Conservation (phyloP, 441 rosid genomes). For the Gossypium aridum region DNA sequence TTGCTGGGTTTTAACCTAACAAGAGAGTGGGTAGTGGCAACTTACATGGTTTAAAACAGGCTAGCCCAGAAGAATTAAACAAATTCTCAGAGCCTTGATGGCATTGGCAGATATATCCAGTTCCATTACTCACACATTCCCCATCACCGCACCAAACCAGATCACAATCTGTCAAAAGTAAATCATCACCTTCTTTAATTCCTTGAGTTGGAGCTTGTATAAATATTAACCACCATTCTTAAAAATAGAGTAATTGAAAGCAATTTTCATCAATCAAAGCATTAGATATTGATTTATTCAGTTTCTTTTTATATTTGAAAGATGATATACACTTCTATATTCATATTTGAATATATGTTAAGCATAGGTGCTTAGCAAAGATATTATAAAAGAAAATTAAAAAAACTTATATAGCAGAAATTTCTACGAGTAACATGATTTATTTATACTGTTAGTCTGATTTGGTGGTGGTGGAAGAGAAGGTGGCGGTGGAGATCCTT, state of each 20-base stretch:
- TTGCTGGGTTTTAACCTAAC: not conserved
- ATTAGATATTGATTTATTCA: too few relatives aligned
- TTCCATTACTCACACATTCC: conserved; percentile 26
- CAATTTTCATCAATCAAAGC: too few relatives aligned
- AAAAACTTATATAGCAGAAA: not conserved
- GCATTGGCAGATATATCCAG: conserved; percentile 33
- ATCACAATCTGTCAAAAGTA: conserved; percentile 27
- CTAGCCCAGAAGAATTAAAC: conserved; percentile 4
- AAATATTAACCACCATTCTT: too few relatives aligned
- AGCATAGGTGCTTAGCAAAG: not conserved
- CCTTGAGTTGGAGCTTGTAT: too few relatives aligned
- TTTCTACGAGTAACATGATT: not conserved
- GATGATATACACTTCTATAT: too few relatives aligned
- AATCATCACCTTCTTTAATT: not conserved
- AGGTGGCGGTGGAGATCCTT: conserved; percentile 25
- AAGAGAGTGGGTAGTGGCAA: not conserved
- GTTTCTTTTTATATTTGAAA: too few relatives aligned
- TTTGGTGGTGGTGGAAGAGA: conserved; percentile 13
- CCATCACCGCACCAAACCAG: conserved; percentile 44
- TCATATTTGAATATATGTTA: not conserved
- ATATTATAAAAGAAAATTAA: not conserved
- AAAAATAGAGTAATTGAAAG: too few relatives aligned
- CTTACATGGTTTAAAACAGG: conserved; percentile 31
- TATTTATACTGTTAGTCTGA: not conserved
- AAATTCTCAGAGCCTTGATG: conserved; percentile 26